phyloP scores from a whole-genome alignment of 345 rosid genomes.

The Garcia nutans region DNA sequence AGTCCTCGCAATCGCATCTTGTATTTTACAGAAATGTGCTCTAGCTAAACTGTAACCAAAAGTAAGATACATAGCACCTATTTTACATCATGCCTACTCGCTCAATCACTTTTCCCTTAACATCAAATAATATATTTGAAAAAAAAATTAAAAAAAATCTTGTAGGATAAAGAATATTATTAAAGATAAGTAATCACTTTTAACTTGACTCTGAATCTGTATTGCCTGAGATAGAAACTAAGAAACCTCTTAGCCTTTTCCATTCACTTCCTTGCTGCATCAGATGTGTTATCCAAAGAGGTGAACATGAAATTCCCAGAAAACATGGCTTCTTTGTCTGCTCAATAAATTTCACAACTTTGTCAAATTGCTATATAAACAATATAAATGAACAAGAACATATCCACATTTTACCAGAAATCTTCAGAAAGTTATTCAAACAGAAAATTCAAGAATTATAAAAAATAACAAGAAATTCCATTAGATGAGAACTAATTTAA shows the following conservation, averaged over 20 bases:
- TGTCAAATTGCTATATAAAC: constrained; percentile 11
- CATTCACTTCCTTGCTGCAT: constrained; percentile 5
- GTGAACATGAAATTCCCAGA: constrained; percentile 90
- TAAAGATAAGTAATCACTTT: not conserved
- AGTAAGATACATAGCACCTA: not conserved
- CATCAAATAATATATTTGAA: not conserved
- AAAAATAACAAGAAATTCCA: too few species aligned
- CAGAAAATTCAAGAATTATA: not conserved
- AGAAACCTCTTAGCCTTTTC: not conserved
- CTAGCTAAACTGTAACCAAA: not conserved
- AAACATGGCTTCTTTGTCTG: constrained; percentile 84
- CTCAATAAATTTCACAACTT: constrained; percentile 24
- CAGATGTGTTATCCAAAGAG: constrained; percentile 39
- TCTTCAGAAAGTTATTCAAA: not conserved
- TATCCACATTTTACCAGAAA: not conserved
- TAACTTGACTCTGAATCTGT: not conserved
- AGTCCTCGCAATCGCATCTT: not conserved
- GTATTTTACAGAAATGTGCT: not conserved
- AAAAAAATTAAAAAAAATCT: not conserved
- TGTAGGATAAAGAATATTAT: not conserved
- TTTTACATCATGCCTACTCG: not conserved
- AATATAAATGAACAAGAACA: not conserved
- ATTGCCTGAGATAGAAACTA: too few species aligned
- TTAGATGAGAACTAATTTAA: too few species aligned
- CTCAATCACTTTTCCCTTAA: not conserved